Evolutionary conservation across 73 alveolate genomes (phyloP).

Genomic region (Uronychia setigera): DNA sequence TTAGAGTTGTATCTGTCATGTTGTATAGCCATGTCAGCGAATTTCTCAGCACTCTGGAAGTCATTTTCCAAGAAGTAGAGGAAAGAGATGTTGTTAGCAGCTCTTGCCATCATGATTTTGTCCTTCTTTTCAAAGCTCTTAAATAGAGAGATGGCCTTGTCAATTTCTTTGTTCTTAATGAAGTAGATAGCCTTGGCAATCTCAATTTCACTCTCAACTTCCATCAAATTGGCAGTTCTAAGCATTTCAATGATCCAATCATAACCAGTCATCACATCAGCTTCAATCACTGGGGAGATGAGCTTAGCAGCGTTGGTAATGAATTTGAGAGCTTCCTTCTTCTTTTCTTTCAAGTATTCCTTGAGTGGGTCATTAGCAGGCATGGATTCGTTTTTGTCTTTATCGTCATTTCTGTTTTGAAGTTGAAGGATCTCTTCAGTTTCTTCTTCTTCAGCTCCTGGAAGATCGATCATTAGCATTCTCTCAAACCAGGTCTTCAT

Average conservation of each 20-base stretch:
- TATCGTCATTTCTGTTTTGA: constrained; percentile 56
- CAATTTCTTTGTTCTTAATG: constrained; percentile 94
- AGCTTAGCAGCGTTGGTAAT: constrained; percentile 92
- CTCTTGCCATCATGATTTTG: constrained; percentile 97
- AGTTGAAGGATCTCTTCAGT: constrained; percentile 74
- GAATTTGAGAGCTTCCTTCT: constrained; percentile 87
- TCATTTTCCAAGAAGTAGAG: constrained; percentile 98
- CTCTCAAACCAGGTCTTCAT: constrained; percentile 83
- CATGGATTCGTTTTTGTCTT: constrained; percentile 62
- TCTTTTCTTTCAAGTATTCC: constrained; percentile 92
- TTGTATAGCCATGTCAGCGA: constrained; percentile 99
- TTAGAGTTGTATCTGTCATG: constrained; percentile 97
- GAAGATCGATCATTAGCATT: constrained; percentile 87
- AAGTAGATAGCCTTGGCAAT: constrained; percentile 95
- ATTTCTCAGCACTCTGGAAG: constrained; percentile 96
- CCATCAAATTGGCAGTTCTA: constrained; percentile 91
- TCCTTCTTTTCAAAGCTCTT: constrained; percentile 98
- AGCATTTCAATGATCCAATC: constrained; percentile 93
- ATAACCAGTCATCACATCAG: constrained; percentile 89
- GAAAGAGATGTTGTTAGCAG: constrained; percentile 97
- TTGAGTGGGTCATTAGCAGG: constrained; percentile 87
- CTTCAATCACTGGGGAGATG: constrained; percentile 95
- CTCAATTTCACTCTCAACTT: constrained; percentile 96
- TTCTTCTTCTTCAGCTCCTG: constrained; percentile 92
- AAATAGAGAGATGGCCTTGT: constrained; percentile 93